phyloP scores from a whole-genome alignment of 768 basidiomycete species.

The Hysterangium stoloniferum region DNA sequence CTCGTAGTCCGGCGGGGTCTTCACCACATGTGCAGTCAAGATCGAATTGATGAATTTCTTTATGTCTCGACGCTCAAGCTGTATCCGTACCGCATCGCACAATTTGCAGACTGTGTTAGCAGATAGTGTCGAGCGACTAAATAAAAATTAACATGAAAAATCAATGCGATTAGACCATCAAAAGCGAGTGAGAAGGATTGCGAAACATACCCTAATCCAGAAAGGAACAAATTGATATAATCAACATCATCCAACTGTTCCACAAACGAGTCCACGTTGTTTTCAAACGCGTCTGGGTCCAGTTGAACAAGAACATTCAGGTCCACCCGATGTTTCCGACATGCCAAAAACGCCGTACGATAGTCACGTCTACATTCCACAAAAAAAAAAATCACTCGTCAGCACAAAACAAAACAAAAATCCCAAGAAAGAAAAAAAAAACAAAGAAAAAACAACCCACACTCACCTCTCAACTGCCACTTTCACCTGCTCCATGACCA shows the following conservation, averaged over 20 bases:
- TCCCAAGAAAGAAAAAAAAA: neutral
- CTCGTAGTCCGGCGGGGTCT: conserved; percentile 86
- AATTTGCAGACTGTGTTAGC: conserved; percentile 55
- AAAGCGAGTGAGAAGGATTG: neutral
- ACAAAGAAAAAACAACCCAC: neutral
- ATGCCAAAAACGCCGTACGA: conserved; percentile 82
- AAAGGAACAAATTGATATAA: conserved; percentile 86
- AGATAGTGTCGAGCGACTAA: conserved; percentile 52
- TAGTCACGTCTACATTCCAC: conserved; percentile 54
- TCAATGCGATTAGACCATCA: neutral
- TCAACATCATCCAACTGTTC: conserved; percentile 87
- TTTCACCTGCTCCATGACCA: conserved; percentile 81
- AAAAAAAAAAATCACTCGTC: neutral
- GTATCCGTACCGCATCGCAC: conserved; percentile 67
- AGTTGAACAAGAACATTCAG: conserved; percentile 84
- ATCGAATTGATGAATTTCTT: conserved; percentile 85
- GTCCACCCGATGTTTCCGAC: conserved; percentile 90
- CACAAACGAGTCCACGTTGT: conserved; percentile 39
- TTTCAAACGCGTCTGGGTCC: conserved; percentile 50
- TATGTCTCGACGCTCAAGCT: conserved; percentile 65
- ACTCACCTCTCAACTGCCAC: conserved; percentile 68
- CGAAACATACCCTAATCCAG: conserved; percentile 64
- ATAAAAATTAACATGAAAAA: neutral
- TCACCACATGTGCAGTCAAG: conserved; percentile 88
- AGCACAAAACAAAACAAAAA: neutral